phyloP scores from a whole-genome alignment of 805 yeast genomes.

The Saturnispora saitoi region DNA sequence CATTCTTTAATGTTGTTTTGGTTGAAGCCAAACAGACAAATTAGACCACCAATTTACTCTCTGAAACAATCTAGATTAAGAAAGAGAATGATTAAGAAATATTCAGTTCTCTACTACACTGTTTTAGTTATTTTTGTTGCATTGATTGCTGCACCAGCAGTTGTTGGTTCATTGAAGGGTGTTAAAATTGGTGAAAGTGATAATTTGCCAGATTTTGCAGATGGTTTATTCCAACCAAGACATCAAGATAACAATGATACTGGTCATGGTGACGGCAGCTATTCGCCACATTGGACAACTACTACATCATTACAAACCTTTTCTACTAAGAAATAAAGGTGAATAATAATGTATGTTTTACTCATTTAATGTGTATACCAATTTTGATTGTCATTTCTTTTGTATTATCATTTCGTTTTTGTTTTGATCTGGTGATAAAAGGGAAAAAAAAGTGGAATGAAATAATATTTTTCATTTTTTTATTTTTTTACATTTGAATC shows the following conservation, averaged over 20 bases:
- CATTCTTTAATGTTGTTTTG: slow-evolving; percentile 98
- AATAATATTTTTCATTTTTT: background rate
- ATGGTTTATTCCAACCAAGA: slow-evolving; percentile 88
- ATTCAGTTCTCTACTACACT: slow-evolving; percentile 70
- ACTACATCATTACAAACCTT: slow-evolving; percentile 36
- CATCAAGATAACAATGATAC: slow-evolving; percentile 78
- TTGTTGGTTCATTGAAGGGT: slow-evolving; percentile 41
- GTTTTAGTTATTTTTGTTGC: slow-evolving; percentile 64
- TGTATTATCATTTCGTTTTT: background rate
- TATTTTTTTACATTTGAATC: background rate
- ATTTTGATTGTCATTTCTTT: background rate
- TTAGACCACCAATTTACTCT: slow-evolving; percentile 96
- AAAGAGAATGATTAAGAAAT: slow-evolving; percentile 94
- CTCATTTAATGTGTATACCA: background rate
- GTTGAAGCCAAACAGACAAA: slow-evolving; percentile 95
- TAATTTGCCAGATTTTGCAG: slow-evolving; percentile 28
- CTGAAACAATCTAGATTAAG: slow-evolving; percentile 93
- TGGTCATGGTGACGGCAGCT: slow-evolving; percentile 36
- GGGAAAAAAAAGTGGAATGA: background rate
- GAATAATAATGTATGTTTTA: background rate
- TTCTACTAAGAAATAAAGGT: slow-evolving; percentile 36
- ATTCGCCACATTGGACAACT: slow-evolving; percentile 39
- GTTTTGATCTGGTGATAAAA: background rate
- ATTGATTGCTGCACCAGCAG: slow-evolving; percentile 89
- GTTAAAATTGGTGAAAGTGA: slow-evolving; percentile 32